Evolutionary conservation across 805 yeast species (phyloP), one percentile per base, ranked within the genome.

Genomic region (Candida berthetii): DNA sequence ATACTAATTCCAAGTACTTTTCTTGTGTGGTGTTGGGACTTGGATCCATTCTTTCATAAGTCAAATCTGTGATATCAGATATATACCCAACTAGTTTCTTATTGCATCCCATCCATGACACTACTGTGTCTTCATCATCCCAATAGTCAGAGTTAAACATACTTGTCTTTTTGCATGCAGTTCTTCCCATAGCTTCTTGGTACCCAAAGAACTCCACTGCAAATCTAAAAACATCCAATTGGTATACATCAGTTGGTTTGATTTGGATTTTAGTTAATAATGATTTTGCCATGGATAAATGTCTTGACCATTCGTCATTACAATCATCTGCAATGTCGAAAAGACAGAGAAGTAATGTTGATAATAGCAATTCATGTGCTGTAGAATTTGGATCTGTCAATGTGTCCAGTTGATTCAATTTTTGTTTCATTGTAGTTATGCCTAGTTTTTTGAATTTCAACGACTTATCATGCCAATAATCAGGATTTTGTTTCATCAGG

Each of bases 181-280:
- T 43, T 40, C 46, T 35, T 4, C 46, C 46, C 43, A 43, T 37
- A 16, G 36, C 43, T 22, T 43, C 46, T 19, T 43, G 43, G 24
- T 40, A 40, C 2, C 39, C 34, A 35, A 40, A 43, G 22, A 43
- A 43, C 14, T 43, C 46, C 3, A 24, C 19, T 3, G 39, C 15
- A 20, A 43, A 43, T 17, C 25, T 37, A 16, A 37, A 35, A 16
- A 32, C 19, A 14, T 35, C 36, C 4, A 13, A 8, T n/a, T 43
- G 34, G n/a, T 37, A 31, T 2, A 31, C 27, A 9, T 16, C 31
- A 10, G 11, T 18, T 17, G 39, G 34, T 25, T 18, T 15, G 2
- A 33, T 18, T 19, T 31, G 18, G 5, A 38, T 25, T 7, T 20
- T 29, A 15, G 19, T 25, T 13, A 40, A 10, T 11, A 40, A 15